Evolutionary conservation across 2,329 filamentous ascomycete genomes (phyloP).

Genomic region (Verticillium alfalfae): DNA sequence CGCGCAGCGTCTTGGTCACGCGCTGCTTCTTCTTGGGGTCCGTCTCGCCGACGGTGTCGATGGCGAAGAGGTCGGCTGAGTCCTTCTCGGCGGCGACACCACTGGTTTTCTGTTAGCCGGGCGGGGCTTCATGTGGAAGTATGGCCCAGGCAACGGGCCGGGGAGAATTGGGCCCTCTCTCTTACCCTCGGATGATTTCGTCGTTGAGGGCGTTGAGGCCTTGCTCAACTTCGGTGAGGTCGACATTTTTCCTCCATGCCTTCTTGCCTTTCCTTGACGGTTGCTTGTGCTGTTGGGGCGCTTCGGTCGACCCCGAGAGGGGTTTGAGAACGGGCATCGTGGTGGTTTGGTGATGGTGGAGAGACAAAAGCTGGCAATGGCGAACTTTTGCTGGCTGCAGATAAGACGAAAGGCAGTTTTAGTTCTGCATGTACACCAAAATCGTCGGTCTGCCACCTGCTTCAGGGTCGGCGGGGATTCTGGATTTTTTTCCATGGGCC

Average conservation of each 20-base stretch:
- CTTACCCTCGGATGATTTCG: constrained; percentile 83
- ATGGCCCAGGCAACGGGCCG: constrained; percentile 9
- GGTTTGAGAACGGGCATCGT: constrained; percentile 50
- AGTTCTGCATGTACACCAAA: neutral
- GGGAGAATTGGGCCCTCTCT: neutral
- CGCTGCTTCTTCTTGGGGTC: constrained; percentile 61
- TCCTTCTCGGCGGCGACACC: constrained; percentile 80
- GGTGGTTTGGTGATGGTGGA: neutral
- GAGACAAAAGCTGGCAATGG: neutral
- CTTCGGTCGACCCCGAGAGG: constrained; percentile 43
- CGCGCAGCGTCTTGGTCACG: constrained; percentile 72
- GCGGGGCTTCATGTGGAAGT: neutral
- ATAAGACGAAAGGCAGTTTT: neutral
- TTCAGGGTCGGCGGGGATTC: neutral
- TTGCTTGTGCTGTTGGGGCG: constrained; percentile 79
- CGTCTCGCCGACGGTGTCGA: constrained; percentile 71
- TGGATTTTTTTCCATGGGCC: neutral
- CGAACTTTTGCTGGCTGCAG: neutral
- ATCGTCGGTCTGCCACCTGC: neutral
- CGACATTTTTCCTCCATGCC: constrained; percentile 97
- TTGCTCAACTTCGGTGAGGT: constrained; percentile 77
- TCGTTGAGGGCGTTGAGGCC: constrained; percentile 82
- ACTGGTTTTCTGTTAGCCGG: constrained; percentile 35
- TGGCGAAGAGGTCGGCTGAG: constrained; percentile 76
- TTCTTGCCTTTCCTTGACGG: constrained; percentile 96